Evolutionary conservation across 2,329 filamentous ascomycete species (phyloP), one percentile per base, ranked within the genome.

Genomic region (Epichloe sp.): DNA sequence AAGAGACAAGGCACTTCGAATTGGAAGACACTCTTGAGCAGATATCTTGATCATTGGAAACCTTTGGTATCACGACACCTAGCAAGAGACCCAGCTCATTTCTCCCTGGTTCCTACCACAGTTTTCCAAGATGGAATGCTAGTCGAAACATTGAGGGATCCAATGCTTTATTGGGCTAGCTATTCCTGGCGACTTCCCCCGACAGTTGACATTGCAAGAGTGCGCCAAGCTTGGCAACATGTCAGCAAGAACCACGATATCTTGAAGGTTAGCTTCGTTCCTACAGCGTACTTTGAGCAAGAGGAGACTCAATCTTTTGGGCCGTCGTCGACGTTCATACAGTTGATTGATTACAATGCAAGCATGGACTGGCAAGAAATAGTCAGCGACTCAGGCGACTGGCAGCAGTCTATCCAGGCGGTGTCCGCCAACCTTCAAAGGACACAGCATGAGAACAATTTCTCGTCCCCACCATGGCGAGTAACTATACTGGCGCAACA

Each of bases 381-480:
- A 14, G 8, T 12, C 17, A 23, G 14, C 10, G 26, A 46, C 3
- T 35, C 14, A 7, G 23, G 17, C 26, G 26, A 46, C 17, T 21
- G 23, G 26, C 14, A 34, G 11, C 26, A 46, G 8, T 34, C 44
- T 11, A 46, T 36, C 15, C 21, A 35, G 8, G n/a, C 26, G 44
- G 6, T 46, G 12, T 14, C 26, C 23, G 26, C 23, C n/a, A 46
- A 14, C 6, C n/a, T 46, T 15, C 19, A 19, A 11, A 46, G 17
- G 10, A 15, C 26, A n/a, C 23, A n/a, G 26, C 17, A 43, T 11
- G 41, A 43, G 17, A 43, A 21, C 19, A 43, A 15, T 19, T 43
- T 43, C 14, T 38, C 31, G 44, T 21, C 12, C 14, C 62, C 65
- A 1, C 67, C 64, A 5, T 68, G 66, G 66, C 64, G 64, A 5